Evolutionary conservation across 1,284 basidiomycete species (phyloP).

Genomic region (Naganishia sp.): DNA sequence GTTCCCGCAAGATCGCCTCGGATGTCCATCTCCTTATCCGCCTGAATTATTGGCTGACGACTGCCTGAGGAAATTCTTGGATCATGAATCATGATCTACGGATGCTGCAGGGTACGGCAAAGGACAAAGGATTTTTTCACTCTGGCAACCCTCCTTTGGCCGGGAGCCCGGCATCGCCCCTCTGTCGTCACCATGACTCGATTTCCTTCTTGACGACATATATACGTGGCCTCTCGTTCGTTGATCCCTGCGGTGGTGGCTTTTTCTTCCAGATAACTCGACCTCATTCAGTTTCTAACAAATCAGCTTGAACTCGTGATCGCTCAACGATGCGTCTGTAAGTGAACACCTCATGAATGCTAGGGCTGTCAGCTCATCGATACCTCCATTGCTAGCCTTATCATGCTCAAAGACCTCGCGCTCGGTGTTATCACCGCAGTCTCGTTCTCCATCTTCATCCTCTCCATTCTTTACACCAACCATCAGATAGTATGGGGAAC

Average conservation of each 20-base stretch:
- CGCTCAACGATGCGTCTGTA: not conserved
- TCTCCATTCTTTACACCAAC: constrained; percentile 35
- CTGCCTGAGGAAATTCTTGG: not conserved
- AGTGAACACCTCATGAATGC: not conserved
- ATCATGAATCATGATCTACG: not conserved
- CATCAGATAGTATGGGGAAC: constrained; percentile 24
- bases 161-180: not conserved
- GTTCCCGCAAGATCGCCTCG: not conserved
- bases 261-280: not conserved
- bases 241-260: not conserved
- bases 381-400: constrained; percentile 19
- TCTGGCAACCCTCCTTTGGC: constrained; percentile 3
- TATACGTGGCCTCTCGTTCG: not conserved
- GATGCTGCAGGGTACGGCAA: not conserved
- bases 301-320: not conserved
- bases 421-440: constrained; percentile 27
- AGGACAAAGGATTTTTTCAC: not conserved
- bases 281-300: not conserved
- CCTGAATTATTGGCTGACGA: constrained; percentile 1
- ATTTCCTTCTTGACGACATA: not conserved
- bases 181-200: constrained; percentile 1
- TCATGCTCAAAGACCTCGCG: constrained; percentile 24
- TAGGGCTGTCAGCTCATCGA: not conserved
- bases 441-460: constrained; percentile 33
- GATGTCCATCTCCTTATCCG: not conserved